Conservation (phyloP, 352 stramenopile genomes). For the Phytophthora gonapodyides region DNA sequence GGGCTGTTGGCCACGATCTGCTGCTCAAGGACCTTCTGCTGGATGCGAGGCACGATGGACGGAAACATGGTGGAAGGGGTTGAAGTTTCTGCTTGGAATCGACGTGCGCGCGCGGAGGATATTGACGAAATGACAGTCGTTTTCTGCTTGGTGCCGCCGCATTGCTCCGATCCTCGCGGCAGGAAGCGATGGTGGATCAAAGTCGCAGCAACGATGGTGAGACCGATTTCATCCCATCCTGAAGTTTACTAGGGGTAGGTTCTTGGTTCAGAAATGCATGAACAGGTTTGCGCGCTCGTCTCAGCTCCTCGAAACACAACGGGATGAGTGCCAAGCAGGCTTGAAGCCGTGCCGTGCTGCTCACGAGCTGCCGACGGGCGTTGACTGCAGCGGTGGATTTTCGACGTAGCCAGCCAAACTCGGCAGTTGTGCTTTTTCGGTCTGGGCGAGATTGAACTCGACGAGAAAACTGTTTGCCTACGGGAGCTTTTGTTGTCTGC, state of each 20-base stretch:
- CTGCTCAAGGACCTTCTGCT: slow-evolving; percentile 74
- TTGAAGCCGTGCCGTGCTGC: too few species aligned
- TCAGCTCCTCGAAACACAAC: too few species aligned
- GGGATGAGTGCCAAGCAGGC: too few species aligned
- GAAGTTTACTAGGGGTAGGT: slow-evolving; percentile 24
- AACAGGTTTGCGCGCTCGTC: too few species aligned
- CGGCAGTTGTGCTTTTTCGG: too few species aligned
- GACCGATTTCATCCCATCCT: slow-evolving; percentile 19
- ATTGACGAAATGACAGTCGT: slow-evolving; percentile 18
- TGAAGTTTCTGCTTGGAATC: slow-evolving; percentile 3
- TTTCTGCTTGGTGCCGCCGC: slow-evolving; percentile 21
- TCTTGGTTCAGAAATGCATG: slow-evolving; percentile 16
- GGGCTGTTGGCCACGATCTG: slow-evolving; percentile 74
- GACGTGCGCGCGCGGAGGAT: slow-evolving; percentile 3
- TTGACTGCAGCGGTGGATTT: too few species aligned
- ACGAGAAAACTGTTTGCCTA: too few species aligned
- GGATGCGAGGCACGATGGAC: slow-evolving; percentile 72
- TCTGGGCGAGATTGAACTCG: too few species aligned
- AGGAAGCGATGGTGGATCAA: slow-evolving; percentile 11
- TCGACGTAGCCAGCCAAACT: too few species aligned
- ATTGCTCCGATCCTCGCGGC: slow-evolving; percentile 1
- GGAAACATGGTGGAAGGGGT: slow-evolving; percentile 47
- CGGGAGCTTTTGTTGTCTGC: too few species aligned
- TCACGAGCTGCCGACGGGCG: too few species aligned
- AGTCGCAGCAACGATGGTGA: slow-evolving; percentile 10